Evolutionary conservation across 208 protist species (phyloP), one percentile per base, ranked within the genome.

Genomic region (Wallacemonas sp.): DNA sequence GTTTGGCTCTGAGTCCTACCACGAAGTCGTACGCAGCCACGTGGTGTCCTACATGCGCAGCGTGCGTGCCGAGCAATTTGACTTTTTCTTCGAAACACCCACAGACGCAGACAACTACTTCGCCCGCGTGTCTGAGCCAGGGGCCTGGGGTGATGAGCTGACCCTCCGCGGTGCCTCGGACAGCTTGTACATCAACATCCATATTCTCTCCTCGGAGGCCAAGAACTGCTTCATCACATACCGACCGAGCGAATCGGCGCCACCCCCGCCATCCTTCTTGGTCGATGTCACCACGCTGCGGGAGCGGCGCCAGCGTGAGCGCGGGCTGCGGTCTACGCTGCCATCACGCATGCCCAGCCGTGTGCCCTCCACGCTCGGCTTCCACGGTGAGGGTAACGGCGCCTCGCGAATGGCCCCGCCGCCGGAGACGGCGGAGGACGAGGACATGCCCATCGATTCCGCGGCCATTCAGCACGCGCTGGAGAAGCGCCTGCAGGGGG

Each of bases 121-220:
- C 68, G 54, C 56, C 14, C 67, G 78, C 15, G 38, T 96, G 31
- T 70, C 76, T 1, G 77, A 79, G 60, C 22, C 59, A 30, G 86
- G 85, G 12, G 78, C 75, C 22, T 96, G 91, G 88, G 91, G 91
- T 30, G 91, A 96, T 58, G 91, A 96, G 75, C 69, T 96, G 24
- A 91, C 91, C 15, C 72, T 96, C 24, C 85, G 88, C 22, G 91
- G 70, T 3, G 90, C 90, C 27, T 90, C 82, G 67, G 87, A 96
- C 68, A 86, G 82, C 73, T 69, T 96, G 24, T 86, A 77, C 65
- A 69, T 93, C 28, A 93, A 90, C 62, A 91, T 96, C 38, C 87
- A 96, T 66, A 72, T 96, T 38, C 65, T 93, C 14, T 94, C 90
- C 22, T 94, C 87, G 2, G 77, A 89, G 70, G 75, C 85, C 65